Evolutionary conservation across 2,329 filamentous ascomycete species (phyloP).

Genomic region (Botrytis paeoniae): DNA sequence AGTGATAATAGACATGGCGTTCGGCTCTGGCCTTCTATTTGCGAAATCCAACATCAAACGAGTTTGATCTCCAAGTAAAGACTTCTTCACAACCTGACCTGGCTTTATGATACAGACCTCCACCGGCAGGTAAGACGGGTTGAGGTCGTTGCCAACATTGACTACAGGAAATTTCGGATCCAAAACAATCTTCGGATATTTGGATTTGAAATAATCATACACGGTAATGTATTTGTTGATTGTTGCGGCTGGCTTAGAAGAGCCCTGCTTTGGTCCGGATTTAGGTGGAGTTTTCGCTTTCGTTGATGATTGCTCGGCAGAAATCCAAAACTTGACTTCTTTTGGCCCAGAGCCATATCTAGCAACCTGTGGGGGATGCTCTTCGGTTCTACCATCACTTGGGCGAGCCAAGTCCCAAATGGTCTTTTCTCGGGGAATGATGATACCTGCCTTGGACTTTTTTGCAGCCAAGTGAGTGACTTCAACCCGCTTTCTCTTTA

Average conservation of each 20-base stretch:
- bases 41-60: slow-evolving; percentile 70
- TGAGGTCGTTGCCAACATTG: slow-evolving; percentile 58
- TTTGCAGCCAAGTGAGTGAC: slow-evolving; percentile 40
- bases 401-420: slow-evolving; percentile 46
- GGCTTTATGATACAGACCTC: slow-evolving; percentile 62
- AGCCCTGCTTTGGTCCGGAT: slow-evolving; percentile 33
- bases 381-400: slow-evolving; percentile 39
- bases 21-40: slow-evolving; percentile 62
- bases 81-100: slow-evolving; percentile 61
- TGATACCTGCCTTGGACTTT: slow-evolving; percentile 37
- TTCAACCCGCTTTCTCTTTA: slow-evolving; percentile 43
- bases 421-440: slow-evolving; percentile 43
- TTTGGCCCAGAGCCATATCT: slow-evolving; percentile 47
- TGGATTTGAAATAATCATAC: slow-evolving; percentile 53
- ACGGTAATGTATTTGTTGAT: slow-evolving; percentile 50
- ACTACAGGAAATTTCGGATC: slow-evolving; percentile 52
- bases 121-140: slow-evolving; percentile 63
- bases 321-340: slow-evolving; percentile 54
- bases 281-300: slow-evolving; percentile 35
- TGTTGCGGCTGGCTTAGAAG: slow-evolving; percentile 33
- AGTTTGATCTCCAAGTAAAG: slow-evolving; percentile 60
- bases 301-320: slow-evolving; percentile 33
- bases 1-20: slow-evolving; percentile 62
- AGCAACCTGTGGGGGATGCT: slow-evolving; percentile 39
- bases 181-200: slow-evolving; percentile 50